Base-by-base conservation (phyloP, 352 stramenopile genomes). In the Phytophthora colocasiae region DNA sequence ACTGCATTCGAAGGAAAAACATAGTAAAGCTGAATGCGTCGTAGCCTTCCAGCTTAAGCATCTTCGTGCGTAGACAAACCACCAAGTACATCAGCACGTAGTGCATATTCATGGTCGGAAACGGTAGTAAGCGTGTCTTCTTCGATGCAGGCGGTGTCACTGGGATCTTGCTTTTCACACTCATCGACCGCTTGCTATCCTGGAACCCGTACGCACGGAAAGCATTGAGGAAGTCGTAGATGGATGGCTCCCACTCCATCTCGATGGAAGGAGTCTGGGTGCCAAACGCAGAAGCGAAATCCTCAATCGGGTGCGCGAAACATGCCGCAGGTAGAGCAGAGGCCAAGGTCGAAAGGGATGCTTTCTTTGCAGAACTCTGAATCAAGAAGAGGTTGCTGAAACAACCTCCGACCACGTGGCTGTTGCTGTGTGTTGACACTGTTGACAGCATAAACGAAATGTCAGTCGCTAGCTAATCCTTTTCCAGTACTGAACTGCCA, bases 1-100 rank as follows among this genome's bases (percentile, higher is more conserved):
- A 95, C 54, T 95, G 87, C 83, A 95, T 93, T 15, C 85, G 85
- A 44, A 95, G 54, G 55, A 95, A 93, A 45, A 95, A 95, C 76
- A 93, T 92, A 8, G 82, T 92, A 61, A 91, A 92, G 66, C 83
- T 91, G 67, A 92, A 93, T 9, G 84, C 80, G 48, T 95, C 87
- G 61, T 93, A 93, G 9, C 80, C 80, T 45, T 91, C 79, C 26
- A 91, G 66, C 10, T 58, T 78, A 11, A 95, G 68, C 40, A 78
- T 65, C 65, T 86, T 90, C 22, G 82, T 75, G 15, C 87, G 85
- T 24, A 95, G 66, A 52, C 76, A 87, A 29, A 93, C 51, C n/a
- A 95, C 73, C 19, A 95, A 61, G 43, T 90, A 92, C 62, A 81
- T 81, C 36, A 93, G 77, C 31, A 93, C 82, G 41, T 85, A 90